Base-by-base conservation (phyloP, 2,329 filamentous ascomycete genomes). In the Colletotrichum simmondsii region DNA sequence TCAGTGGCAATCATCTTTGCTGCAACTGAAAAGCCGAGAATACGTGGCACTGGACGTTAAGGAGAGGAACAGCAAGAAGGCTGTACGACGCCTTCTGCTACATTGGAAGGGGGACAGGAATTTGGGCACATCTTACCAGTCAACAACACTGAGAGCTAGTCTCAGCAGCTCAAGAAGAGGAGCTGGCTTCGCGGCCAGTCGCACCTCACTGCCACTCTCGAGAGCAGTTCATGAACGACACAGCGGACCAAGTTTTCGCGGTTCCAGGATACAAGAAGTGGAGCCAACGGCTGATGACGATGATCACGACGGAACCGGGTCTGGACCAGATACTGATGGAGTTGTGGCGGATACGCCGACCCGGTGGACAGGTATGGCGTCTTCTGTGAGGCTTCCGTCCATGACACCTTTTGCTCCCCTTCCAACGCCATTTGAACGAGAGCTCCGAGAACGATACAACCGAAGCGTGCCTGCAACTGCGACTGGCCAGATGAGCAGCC, bases 341-440 rank as follows among this genome's bases (percentile, higher is more conserved):
- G 57, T 68, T 4, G 28, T 72, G 14, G 68, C 83, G 16, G 82
- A 83, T 60, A 87, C 86, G 8, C 86, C 86, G 2, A 87, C 85
- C n/a, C 84, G 84, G 62, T 84, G 85, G 81, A 86, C 84, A 3
- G 83, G 86, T 4, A 79, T 83, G 63, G 79, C 83, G 7, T 79
- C 83, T 35, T 80, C 83, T 5, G 80, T 84, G 7, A 82, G 80
- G 35, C 76, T 82, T 59, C 80, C 82, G 14, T 82, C 85, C 10
- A 87, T 84, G 4, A 87, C 85, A 5, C 85, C 85, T 4, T 79
- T 80, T 66, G 84, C 80, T 19, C 83, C 85, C 16, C 77, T 86
- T 7, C 83, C 85, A 7, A 83, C 83, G 1, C 82, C 85, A n/a
- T 79, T 86, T n/a, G 82, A 85, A 70, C 77, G 79, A 30, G 80